Base-by-base conservation (phyloP, 2,329 filamentous ascomycete species). In the Beauveria sp. region DNA sequence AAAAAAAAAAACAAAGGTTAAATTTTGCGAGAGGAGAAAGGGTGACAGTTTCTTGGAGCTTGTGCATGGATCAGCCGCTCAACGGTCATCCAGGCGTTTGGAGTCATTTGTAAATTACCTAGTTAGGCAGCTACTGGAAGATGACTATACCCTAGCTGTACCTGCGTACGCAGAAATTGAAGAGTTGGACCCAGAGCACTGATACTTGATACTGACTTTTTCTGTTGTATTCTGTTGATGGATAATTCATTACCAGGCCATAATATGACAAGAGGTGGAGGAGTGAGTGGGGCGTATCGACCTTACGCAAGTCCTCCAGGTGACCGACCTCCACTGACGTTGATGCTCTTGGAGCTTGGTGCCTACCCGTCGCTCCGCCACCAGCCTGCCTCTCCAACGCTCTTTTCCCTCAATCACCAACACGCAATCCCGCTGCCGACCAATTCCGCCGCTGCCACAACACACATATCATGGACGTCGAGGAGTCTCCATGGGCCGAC, bases 401-500 rank as follows among this genome's bases (percentile, higher is more conserved):
- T 43, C 20, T 57, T 26, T 34, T 48, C 50, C 50, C 51, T n/a
- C 47, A 44, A 59, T 41, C 58, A 60, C 6, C 58, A 54, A 48
- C 28, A 26, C 48, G 14, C 22, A 20, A 44, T 9, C 10, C 26
- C 6, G 18, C 48, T 28, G 56, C 40, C 24, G 7, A 46, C 9
- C 56, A 44, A 59, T 53, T 20, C 12, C 8, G 22, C 20, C 22
- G 14, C 20, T 41, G 26, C 22, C 34, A 40, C 18, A 47, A 5
- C 5, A 47, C 20, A 30, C 10, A 3, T 22, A 63, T 65, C 62
- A 81, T 81, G 79, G 79, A 81, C 66, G 74, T 80, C 64, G 78
- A 80, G 70, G 78, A 82, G 67, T 80, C 80, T 59, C 80, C 80
- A 20, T 83, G 80, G 80, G 80, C 79, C 68, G 80, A 82, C 69